These are phyloP conservation scores for Heimioporus sp. DNA, from an alignment of 768 basidiomycete genomes.

Conservation along the genomic window DNA sequence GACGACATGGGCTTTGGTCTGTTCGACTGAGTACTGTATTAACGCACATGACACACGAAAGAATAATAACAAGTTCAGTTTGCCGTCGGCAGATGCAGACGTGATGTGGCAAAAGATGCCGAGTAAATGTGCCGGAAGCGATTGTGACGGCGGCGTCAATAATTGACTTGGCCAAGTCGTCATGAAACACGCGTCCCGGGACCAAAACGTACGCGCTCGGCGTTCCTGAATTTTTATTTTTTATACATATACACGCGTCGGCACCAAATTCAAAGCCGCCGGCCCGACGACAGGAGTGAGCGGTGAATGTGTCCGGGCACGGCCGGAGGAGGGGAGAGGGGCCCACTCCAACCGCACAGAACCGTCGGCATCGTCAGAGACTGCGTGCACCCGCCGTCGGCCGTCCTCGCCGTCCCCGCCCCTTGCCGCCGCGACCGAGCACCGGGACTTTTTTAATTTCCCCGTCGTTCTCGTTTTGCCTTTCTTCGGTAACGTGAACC, in stretches of 20 bases:
- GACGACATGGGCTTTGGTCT: slow-evolving; percentile 99
- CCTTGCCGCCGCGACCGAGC: not conserved
- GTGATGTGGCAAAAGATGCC: slow-evolving; percentile 13
- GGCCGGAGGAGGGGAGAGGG: slow-evolving; percentile 18
- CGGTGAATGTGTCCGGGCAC: slow-evolving; percentile 21
- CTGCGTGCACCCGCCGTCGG: slow-evolving; percentile 1
- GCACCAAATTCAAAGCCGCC: slow-evolving; percentile 33
- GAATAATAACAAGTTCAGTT: not conserved
- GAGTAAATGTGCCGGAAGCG: slow-evolving; percentile 12
- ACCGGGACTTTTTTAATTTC: slow-evolving; percentile 12
- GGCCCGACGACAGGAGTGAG: slow-evolving; percentile 26
- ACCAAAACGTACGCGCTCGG: not conserved
- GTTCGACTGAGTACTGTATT: slow-evolving; percentile 69
- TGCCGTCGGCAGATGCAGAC: slow-evolving; percentile 27
- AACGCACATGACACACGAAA: not conserved
- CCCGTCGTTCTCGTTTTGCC: slow-evolving; percentile 17
- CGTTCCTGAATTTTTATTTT: slow-evolving; percentile 5
- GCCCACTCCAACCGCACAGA: slow-evolving; percentile 14
- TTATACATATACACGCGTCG: slow-evolving; percentile 21
- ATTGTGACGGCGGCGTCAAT: slow-evolving; percentile 1
- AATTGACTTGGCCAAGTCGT: not conserved
- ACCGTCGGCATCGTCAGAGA: slow-evolving; percentile 2
- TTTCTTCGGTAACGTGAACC: slow-evolving; percentile 24
- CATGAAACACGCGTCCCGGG: slow-evolving; percentile 2
- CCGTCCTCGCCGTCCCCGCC: not conserved